These are phyloP conservation scores for Neurospora sp. DNA, from an alignment of 2,329 filamentous ascomycete genomes.

Conservation along the genomic window DNA sequence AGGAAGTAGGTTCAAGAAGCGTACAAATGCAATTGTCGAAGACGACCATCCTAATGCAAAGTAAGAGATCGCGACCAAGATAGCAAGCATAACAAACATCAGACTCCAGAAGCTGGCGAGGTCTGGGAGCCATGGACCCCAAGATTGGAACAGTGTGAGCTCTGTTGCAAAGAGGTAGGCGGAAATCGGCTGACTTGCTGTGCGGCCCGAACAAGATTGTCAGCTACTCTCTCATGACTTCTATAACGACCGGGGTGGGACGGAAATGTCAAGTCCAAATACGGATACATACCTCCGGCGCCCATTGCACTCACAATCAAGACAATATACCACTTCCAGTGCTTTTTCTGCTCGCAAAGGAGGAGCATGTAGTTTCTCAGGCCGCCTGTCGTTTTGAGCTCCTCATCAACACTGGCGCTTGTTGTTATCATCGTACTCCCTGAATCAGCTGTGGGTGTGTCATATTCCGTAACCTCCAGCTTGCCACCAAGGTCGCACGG, in stretches of 20 bases:
- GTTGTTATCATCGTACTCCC: conserved; percentile 6
- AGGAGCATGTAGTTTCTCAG: conserved; percentile 44
- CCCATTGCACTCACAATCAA: conserved; percentile 33
- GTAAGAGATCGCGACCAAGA: conserved; percentile 44
- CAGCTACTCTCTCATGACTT: not conserved
- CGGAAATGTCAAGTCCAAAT: conserved; percentile 20
- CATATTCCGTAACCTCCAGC: not conserved
- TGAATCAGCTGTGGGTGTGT: conserved; percentile 14
- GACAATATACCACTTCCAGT: conserved; percentile 39
- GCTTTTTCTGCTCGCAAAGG: conserved; percentile 40
- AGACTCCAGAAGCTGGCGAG: conserved; percentile 50
- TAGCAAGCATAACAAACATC: conserved; percentile 53
- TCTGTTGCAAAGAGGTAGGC: conserved; percentile 46
- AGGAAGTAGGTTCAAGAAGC: conserved; percentile 6
- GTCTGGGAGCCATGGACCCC: conserved; percentile 23
- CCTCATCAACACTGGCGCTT: conserved; percentile 18
- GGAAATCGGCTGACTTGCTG: conserved; percentile 30
- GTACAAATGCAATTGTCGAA: conserved; percentile 33
- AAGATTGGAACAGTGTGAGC: conserved; percentile 38
- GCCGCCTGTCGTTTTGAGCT: conserved; percentile 22
- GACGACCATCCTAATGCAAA: conserved; percentile 37
- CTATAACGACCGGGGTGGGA: conserved; percentile 21
- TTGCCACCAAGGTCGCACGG: conserved; percentile 2
- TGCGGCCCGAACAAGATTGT: not conserved
- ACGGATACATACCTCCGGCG: conserved; percentile 19